Evolutionary conservation across 129 eudicot genomes (phyloP).

Genomic region (Pseudognaphalium luteoalbum): DNA sequence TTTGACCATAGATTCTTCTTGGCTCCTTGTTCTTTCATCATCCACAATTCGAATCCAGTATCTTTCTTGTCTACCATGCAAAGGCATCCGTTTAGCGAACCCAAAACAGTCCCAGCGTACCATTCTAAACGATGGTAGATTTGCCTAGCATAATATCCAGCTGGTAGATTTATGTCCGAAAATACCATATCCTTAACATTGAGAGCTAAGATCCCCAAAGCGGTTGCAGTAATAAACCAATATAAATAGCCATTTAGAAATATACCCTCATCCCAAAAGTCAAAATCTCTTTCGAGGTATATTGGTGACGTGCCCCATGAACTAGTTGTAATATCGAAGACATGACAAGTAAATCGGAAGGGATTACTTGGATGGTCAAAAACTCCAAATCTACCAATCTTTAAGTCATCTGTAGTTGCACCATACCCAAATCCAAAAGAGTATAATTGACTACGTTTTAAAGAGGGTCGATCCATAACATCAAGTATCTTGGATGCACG

Average conservation of each 20-base stretch:
- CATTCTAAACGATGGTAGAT: too few relatives aligned
- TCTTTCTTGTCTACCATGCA: neutral
- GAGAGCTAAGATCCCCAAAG: neutral
- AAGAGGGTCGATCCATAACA: neutral
- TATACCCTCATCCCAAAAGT: neutral
- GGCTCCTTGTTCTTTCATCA: slow-evolving; percentile 12
- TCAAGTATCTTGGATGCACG: neutral
- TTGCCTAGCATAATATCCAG: too few relatives aligned
- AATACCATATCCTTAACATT: neutral
- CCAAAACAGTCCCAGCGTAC: neutral
- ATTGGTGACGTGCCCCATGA: too few relatives aligned
- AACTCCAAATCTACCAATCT: neutral
- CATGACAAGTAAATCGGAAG: too few relatives aligned
- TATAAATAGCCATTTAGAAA: neutral
- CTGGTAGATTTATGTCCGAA: neutral
- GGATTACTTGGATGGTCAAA: too few relatives aligned
- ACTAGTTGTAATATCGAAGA: too few relatives aligned
- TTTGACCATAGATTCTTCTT: slow-evolving; percentile 1
- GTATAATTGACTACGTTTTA: too few relatives aligned
- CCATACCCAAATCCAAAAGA: slow-evolving; percentile 2
- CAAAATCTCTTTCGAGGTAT: too few relatives aligned
- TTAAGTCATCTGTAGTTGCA: slow-evolving; percentile 8
- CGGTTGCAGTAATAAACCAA: neutral
- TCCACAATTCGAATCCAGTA: neutral
- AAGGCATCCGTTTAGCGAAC: neutral